A percentile compares a stretch with the other conserved stretches of the same genome.
Conservation (phyloP, 345 rosid genomes). For the Pseudoturritis turrita region DNA sequence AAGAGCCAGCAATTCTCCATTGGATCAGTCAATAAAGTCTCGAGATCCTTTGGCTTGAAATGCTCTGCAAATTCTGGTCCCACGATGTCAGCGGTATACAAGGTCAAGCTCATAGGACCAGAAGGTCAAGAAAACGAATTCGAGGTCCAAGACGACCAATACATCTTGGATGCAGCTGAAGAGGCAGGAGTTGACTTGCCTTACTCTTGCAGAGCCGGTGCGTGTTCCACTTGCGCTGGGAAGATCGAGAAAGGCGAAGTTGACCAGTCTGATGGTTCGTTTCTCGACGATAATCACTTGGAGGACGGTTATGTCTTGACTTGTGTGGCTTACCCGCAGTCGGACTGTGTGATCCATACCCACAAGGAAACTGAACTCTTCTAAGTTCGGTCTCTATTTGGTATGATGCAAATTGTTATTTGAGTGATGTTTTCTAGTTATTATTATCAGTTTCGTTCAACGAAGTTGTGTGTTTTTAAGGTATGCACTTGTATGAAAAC, state of each 20-base stretch:
- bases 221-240: conserved; percentile 86
- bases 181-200: conserved; percentile 75
- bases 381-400: conserved; percentile 16
- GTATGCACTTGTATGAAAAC: conserved; percentile 22
- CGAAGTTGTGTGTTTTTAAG: conserved; percentile 3
- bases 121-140: conserved; percentile 57
- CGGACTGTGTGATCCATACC: conserved; percentile 79
- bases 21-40: conserved; percentile 44
- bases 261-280: conserved; percentile 82
- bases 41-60: conserved; percentile 57
- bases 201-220: conserved; percentile 89
- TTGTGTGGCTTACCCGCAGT: conserved; percentile 62
- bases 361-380: conserved; percentile 78
- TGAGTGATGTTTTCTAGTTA: not conserved
- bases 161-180: conserved; percentile 85
- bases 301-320: conserved; percentile 62
- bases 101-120: conserved; percentile 70
- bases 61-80: conserved; percentile 42
- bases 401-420: conserved; percentile 17
- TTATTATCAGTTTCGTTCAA: not conserved
- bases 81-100: conserved; percentile 58
- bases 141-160: conserved; percentile 52
- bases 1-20: conserved; percentile 28
- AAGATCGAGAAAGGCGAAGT: conserved; percentile 57
- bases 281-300: conserved; percentile 61